These are phyloP conservation scores for Suillus alpinus DNA, from an alignment of 768 basidiomycete species.

Conservation along the genomic window DNA sequence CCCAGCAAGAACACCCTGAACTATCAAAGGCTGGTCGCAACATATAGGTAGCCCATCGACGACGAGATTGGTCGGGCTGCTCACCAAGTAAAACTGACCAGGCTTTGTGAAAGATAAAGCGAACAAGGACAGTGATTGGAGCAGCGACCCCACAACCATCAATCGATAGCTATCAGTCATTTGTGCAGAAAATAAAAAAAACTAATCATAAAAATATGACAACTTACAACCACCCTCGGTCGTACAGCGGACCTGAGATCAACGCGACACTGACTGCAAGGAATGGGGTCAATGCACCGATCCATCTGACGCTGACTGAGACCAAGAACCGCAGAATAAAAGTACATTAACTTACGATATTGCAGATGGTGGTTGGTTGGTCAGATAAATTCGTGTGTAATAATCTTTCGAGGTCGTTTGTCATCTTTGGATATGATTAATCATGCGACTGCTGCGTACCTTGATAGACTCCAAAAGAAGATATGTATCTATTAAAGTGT, in stretches of 20 bases:
- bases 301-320: slow-evolving; percentile 25
- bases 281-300: slow-evolving; percentile 32
- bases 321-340: slow-evolving; percentile 28
- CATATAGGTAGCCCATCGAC: not conserved
- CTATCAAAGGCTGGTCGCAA: slow-evolving; percentile 36
- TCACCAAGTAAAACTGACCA: slow-evolving; percentile 35
- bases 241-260: slow-evolving; percentile 30
- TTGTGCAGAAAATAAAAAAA: not conserved
- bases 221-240: slow-evolving; percentile 29
- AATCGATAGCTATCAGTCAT: slow-evolving; percentile 6
- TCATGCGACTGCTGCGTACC: slow-evolving; percentile 7
- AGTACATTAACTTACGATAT: slow-evolving; percentile 21
- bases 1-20: slow-evolving; percentile 45
- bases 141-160: slow-evolving; percentile 13
- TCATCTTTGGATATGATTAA: not conserved
- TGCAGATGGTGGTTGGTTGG: slow-evolving; percentile 24
- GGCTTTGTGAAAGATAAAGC: slow-evolving; percentile 39
- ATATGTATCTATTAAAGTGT: slow-evolving; percentile 19
- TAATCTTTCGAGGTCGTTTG: slow-evolving; percentile 25
- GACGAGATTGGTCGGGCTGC: slow-evolving; percentile 2
- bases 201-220: not conserved
- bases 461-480: slow-evolving; percentile 34
- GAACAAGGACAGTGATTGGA: slow-evolving; percentile 27
- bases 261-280: slow-evolving; percentile 28
- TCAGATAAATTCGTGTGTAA: slow-evolving; percentile 29